Percentiles rank a stretch among this genome's conserved stretches.
Conservation (phyloP, 257 asterid species). For the Knoxia roxburghii region DNA sequence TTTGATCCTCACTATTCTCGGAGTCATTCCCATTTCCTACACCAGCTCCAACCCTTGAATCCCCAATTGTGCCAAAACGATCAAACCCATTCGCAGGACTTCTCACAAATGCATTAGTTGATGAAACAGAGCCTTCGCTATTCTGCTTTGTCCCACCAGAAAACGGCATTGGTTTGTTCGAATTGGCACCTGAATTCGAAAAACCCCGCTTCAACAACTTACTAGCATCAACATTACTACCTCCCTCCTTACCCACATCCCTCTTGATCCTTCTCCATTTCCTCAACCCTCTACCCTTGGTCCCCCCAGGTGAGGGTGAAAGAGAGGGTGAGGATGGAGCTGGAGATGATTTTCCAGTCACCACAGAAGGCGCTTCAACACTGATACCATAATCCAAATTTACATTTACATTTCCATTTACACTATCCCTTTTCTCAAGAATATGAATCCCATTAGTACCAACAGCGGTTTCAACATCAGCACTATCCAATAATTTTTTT, state of each 20-base stretch:
- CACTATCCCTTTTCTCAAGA: constrained; percentile 24
- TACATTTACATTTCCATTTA: constrained; percentile 9
- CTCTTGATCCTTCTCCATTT: constrained; percentile 77
- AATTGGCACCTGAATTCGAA: constrained; percentile 22
- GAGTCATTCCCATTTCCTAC: constrained; percentile 46
- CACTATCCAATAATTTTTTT: constrained; percentile 15
- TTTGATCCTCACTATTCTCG: constrained; percentile 58
- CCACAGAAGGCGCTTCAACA: constrained; percentile 5
- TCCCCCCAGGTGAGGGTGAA: constrained; percentile 14
- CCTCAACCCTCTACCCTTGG: constrained; percentile 60
- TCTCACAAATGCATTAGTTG: constrained; percentile 37
- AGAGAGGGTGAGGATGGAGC: constrained; percentile 29
- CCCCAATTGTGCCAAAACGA: constrained; percentile 30
- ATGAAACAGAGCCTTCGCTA: constrained; percentile 56
- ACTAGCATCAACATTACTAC: constrained; percentile 25
- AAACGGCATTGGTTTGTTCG: constrained; percentile 30
- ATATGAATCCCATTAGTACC: constrained; percentile 32
- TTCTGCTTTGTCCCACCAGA: constrained; percentile 36
- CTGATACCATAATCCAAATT: constrained; percentile 11
- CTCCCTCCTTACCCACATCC: constrained; percentile 33
- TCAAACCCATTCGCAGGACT: constrained; percentile 22
- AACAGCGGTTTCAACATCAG: constrained; percentile 26
- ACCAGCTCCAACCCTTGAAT: constrained; percentile 25
- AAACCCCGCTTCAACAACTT: constrained; percentile 35
- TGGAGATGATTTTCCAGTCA: constrained; percentile 14